A percentile compares a stretch with the other conserved stretches of the same genome.
These are phyloP conservation scores for Grammothele lineata DNA, from an alignment of 768 basidiomycete genomes.

Conservation along the genomic window DNA sequence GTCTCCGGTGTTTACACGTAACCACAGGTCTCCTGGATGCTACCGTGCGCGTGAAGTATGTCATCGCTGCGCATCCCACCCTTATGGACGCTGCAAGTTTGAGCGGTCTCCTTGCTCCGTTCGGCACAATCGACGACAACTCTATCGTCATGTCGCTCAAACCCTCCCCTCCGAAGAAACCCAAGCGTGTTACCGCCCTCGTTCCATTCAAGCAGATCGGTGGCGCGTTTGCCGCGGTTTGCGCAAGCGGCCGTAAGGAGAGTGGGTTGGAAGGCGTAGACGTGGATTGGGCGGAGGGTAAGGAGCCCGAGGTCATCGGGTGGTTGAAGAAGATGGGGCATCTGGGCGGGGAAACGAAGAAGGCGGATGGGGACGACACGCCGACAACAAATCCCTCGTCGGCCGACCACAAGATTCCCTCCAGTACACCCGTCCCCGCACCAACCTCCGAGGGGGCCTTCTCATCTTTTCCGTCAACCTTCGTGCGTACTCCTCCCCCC, in stretches of 20 bases:
- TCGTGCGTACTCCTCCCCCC: conserved; percentile 35
- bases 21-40: conserved; percentile 60
- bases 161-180: conserved; percentile 48
- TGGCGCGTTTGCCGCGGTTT: conserved; percentile 73
- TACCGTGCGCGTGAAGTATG: conserved; percentile 70
- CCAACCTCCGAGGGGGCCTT: conserved; percentile 35
- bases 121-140: conserved; percentile 58
- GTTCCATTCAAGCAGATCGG: conserved; percentile 75
- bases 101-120: conserved; percentile 47
- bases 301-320: conserved; percentile 66
- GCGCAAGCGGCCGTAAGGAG: conserved; percentile 49
- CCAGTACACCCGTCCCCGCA: conserved; percentile 1
- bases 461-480: conserved; percentile 59
- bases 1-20: too few relatives aligned
- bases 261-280: conserved; percentile 59
- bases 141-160: conserved; percentile 69
- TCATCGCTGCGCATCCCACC: conserved; percentile 50
- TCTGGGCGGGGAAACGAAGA: conserved; percentile 5
- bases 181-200: conserved; percentile 65
- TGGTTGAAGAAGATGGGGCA: conserved; percentile 57
- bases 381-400: too few relatives aligned
- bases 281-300: conserved; percentile 68
- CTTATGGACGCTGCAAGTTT: conserved; percentile 51
- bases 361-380: not conserved
- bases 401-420: not conserved